Evolutionary conservation across 306 rosid genomes (phyloP), one percentile per base, ranked within the genome.

Genomic region (Rosa rugosa): DNA sequence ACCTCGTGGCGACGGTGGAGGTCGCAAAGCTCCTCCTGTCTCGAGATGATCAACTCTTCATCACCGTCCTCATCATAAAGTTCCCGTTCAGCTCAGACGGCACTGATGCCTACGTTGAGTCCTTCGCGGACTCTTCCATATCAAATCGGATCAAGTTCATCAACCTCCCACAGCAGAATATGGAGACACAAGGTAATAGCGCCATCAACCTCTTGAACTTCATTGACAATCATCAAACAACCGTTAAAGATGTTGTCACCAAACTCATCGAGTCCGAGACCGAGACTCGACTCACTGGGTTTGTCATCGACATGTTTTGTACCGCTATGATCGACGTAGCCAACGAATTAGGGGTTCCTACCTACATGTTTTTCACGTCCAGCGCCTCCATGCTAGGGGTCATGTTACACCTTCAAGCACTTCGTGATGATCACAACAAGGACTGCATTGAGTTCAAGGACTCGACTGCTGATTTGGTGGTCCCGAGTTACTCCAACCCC

Each of bases 241-340:
- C 36, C 0, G 81, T 81, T 11, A 75, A 6, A 71, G 45, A 85
- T 13, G 72, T 74, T 8, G 69, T 81, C 11, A 10, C 66, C 42
- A 36, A 78, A 20, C 70, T 80, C 22, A 12, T 64, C n/a, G 69
- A 63, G 16, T 13, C 73, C 6, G 46, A 12, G 6, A 13, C 60
- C 16, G 20, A 69, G 54, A 75, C 76, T 8, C 47, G 38, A 6
- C 67, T 77, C 20, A 59, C 71, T 44, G 53, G 76, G 14, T 57
- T 70, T 9, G 65, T 56, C 4, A 25, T 92, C 2, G 94, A 92
- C 87, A 88, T 88, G 94, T 81, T 88, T 56, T 92, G 85, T 56
- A 80, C 88, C 0, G 2, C 82, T 27, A 83, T 89, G 90, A 81
- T 80, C 2, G 91, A 92, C 18, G 87, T 87, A 0, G 94, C 93